A percentile compares a stretch with the other conserved stretches of the same genome.
Conservation (phyloP, 441 rosid species). For the Pelargonium fulgidum region DNA sequence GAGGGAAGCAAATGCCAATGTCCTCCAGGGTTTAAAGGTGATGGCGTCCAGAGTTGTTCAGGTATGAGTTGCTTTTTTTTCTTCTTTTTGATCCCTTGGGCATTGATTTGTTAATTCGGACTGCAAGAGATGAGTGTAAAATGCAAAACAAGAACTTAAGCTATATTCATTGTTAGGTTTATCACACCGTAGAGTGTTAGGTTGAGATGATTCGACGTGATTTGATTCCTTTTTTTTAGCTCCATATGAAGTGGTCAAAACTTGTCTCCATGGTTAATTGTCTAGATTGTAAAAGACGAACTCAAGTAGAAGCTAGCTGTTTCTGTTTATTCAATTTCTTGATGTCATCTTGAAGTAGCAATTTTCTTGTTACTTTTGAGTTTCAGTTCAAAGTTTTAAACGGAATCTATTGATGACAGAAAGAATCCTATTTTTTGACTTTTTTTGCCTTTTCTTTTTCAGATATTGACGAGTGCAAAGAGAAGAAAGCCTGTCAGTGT, state of each 20-base stretch:
- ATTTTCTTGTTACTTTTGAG: not conserved
- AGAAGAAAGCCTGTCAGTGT: constrained; percentile 85
- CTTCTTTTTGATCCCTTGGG: not conserved
- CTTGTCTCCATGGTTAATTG: not conserved
- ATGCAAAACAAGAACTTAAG: not conserved
- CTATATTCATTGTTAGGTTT: not conserved
- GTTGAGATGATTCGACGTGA: not conserved
- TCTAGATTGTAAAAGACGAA: no score
- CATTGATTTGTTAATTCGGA: not conserved
- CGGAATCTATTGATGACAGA: not conserved
- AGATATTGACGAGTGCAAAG: constrained; percentile 93
- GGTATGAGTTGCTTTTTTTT: constrained; percentile 37
- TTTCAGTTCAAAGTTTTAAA: not conserved
- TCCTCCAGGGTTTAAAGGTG: constrained; percentile 85
- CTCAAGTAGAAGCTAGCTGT: no score
- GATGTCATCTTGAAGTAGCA: not conserved
- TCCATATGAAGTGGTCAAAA: not conserved
- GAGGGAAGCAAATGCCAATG: constrained; percentile 65
- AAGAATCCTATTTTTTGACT: not conserved
- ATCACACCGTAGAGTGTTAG: not conserved
- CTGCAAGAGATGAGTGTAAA: not conserved
- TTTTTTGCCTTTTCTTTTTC: constrained; percentile 15
- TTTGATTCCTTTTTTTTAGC: not conserved
- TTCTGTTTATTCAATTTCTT: not conserved
- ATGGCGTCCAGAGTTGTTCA: constrained; percentile 64